Base-by-base conservation (phyloP, 169 alveolate genomes). In the Cryptosporidium parvum region DNA sequence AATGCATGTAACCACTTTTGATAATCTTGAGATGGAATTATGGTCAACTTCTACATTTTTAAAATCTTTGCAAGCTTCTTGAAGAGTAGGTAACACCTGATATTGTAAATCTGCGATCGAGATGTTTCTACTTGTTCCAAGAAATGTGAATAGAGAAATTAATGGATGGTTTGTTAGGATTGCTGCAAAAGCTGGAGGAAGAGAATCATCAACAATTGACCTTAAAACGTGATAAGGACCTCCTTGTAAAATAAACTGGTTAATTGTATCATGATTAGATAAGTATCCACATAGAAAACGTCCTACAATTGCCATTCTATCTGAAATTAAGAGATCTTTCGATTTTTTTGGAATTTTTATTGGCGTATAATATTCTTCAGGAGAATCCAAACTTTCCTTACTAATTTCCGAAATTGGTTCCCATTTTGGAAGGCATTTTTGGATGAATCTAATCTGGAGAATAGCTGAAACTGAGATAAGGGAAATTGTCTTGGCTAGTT, bases 271-370 rank as follows among this genome's bases (percentile, higher is more conserved):
- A 35, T 80, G 89, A 65, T 65, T 80, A 2, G 89, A 61, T 26
- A 80, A 62, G 59, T 80, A 80, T 21, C 89, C 89, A n/a, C 89
- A 80, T 29, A 80, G 44, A 39, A 80, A 80, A 31, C 89, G 72
- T 26, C 89, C 89, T 2, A 80, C 89, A 18, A 80, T 80, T 26
- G 89, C 89, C 89, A 80, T 80, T 44, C 89, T 80, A 39, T 80
- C 89, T 29, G 89, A 80, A 26, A 80, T 80, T 6, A 80, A 44
- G 5, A 45, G 56, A 65, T 80, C 89, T 2, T 39, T 80, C 4
- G 59, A 65, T 21, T 48, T 80, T 16, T 23, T 37, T 3, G 89
- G 89, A 21, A 80, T 62, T 8, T 65, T 70, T 14, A 80, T 26
- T 5, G 89, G 89, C 10, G 16, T 62, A 29, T 80, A 80, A 16